These are phyloP conservation scores for Penicillium paradoxum DNA, from an alignment of 495 filamentous ascomycete genomes.

Conservation along the genomic window DNA sequence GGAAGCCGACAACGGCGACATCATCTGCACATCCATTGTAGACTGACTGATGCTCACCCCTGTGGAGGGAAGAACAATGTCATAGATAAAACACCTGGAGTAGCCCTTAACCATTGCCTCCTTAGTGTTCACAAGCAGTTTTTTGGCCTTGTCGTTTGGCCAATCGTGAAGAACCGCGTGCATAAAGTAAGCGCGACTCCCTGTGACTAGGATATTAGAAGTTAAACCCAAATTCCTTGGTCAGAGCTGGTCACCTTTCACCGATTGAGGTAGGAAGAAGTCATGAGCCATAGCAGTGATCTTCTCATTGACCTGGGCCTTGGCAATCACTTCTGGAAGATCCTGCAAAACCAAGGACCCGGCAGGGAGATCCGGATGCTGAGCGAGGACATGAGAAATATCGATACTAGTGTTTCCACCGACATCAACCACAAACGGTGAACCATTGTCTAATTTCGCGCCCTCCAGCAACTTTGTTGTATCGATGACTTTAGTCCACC, in stretches of 20 bases:
- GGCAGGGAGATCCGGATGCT: constrained; percentile 30
- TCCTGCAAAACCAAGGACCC: constrained; percentile 49
- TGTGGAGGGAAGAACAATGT: constrained; percentile 35
- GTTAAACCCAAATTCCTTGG: not conserved
- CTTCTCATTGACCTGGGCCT: constrained; percentile 30
- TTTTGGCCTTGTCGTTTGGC: constrained; percentile 28
- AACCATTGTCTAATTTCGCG: constrained; percentile 12
- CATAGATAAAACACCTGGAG: constrained; percentile 43
- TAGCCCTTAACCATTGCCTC: constrained; percentile 42
- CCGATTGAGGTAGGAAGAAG: constrained; percentile 47
- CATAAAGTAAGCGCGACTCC: constrained; percentile 41
- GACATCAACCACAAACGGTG: constrained; percentile 43
- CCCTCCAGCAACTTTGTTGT: constrained; percentile 19
- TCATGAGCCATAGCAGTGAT: constrained; percentile 44
- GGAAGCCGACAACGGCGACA: constrained; percentile 29
- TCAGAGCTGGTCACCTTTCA: constrained; percentile 32
- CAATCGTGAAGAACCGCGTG: constrained; percentile 46
- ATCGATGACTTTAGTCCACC: constrained; percentile 34
- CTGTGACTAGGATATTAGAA: not conserved
- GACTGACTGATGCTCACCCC: constrained; percentile 24
- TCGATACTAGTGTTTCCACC: constrained; percentile 50
- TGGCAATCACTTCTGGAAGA: constrained; percentile 36
- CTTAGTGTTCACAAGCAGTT: constrained; percentile 19
- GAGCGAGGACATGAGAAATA: constrained; percentile 34
- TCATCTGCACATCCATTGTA: constrained; percentile 36